Percentiles rank a stretch among this genome's conserved stretches.
phyloP scores from a whole-genome alignment of 2,329 filamentous ascomycete genomes.

The Herpotrichia juniperi region DNA sequence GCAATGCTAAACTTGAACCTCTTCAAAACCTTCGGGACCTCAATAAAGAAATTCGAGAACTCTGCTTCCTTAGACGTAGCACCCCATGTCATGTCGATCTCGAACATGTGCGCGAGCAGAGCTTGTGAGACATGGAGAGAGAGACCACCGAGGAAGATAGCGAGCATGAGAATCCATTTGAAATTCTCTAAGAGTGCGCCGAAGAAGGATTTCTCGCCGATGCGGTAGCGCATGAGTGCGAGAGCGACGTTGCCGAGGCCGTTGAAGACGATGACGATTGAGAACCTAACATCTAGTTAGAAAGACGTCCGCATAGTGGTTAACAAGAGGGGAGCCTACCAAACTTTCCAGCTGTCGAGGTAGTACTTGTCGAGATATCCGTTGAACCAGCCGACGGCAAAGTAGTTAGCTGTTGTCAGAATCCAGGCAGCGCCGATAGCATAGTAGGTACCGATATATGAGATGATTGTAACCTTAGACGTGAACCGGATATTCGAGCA shows the following conservation, averaged over 20 bases:
- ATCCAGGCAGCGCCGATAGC: conserved; percentile 70
- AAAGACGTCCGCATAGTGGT: conserved; percentile 46
- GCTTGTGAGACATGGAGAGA: conserved; percentile 81
- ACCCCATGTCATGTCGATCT: conserved; percentile 84
- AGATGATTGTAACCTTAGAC: conserved; percentile 72
- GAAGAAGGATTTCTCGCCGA: conserved; percentile 59
- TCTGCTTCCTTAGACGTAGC: conserved; percentile 82
- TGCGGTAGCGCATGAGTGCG: conserved; percentile 66
- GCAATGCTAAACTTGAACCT: conserved; percentile 77
- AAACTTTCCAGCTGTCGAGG: conserved; percentile 64
- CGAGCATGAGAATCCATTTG: conserved; percentile 68
- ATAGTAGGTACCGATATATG: conserved; percentile 73
- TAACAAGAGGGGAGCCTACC: neutral
- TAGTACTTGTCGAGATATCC: conserved; percentile 80
- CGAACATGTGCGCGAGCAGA: conserved; percentile 80
- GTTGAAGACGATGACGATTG: conserved; percentile 68
- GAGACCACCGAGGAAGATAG: conserved; percentile 80
- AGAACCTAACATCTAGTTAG: conserved; percentile 46
- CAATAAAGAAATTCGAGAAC: conserved; percentile 83
- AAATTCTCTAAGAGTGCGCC: conserved; percentile 61
- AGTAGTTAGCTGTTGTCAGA: conserved; percentile 70
- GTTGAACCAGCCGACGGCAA: conserved; percentile 72
- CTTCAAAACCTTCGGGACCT: conserved; percentile 78
- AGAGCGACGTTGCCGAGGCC: conserved; percentile 64
- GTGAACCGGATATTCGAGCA: conserved; percentile 65